Evolutionary conservation across 2,329 filamentous ascomycete genomes (phyloP), one percentile per base, ranked within the genome.

Genomic region (Pseudopyrenochaeta lycopersici): DNA sequence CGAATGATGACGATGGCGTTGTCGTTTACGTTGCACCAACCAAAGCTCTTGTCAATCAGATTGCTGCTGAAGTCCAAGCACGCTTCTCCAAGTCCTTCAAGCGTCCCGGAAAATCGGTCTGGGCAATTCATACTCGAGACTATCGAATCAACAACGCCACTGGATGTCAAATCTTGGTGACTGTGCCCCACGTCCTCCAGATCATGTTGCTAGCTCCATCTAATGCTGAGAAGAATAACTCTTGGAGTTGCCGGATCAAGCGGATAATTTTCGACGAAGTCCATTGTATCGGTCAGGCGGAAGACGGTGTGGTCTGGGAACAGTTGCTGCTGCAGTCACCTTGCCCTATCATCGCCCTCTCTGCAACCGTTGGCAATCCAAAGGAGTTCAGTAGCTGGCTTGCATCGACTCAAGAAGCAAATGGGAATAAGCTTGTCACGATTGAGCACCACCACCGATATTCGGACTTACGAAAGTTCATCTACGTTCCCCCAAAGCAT

Each of bases 251-350:
- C 3, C 79, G 88, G 46, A 82, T 93, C 12, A 90, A 86, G 64
- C 82, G 88, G 43, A 92, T 93, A 67, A 91, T 93, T 45, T 93
- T 93, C 53, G 90, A 94, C 66, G 90, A 94, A 75, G 87, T 93
- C 2, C 90, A 94, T 70, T 91, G 85, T 30, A 93, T 94, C 53
- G 89, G 90, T 0, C 87, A 92, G 68, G 84, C 86, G 0, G 88
- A 92, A 7, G 90, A 93, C 60, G 90, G 90, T 46, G 78, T 92
- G 1, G 80, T 92, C 2, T 93, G 89, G 90, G 90, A 94, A 64
- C 90, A 93, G 67, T 79, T 94, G 3, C 77, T 93, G 1, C 81
- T 93, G 1, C 81, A 91, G 55, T 84, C 89, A 0, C 89, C 89
- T 1, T 93, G 89, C 62, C 90, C 89, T 0, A 90, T 93, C 44